Percentiles rank a stretch among this genome's conserved stretches.
Evolutionary conservation across 2,329 filamentous ascomycete species (phyloP).

Genomic region (Aspergillus pseudonomiae): DNA sequence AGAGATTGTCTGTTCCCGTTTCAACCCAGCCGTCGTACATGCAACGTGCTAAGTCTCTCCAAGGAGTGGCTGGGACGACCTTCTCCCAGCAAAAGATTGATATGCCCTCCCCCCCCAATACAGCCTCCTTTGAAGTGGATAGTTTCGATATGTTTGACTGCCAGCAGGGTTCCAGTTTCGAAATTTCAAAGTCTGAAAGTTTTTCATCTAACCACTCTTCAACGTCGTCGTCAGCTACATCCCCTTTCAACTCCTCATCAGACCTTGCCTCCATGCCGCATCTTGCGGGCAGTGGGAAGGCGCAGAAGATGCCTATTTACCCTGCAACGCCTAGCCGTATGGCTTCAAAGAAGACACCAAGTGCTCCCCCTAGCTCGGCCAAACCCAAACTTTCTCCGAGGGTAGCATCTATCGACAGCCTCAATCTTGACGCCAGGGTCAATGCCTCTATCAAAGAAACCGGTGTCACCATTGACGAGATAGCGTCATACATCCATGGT

Average conservation of each 20-base stretch:
- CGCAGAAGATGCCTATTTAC: slow-evolving; percentile 35
- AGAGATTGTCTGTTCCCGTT: slow-evolving; percentile 35
- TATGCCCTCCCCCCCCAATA: slow-evolving; percentile 61
- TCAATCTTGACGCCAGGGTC: slow-evolving; percentile 57
- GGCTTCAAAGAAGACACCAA: slow-evolving; percentile 24
- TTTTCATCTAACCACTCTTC: slow-evolving; percentile 45
- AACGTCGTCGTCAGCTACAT: slow-evolving; percentile 48
- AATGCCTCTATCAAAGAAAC: slow-evolving; percentile 72
- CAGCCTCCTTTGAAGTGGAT: slow-evolving; percentile 49
- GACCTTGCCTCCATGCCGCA: slow-evolving; percentile 52
- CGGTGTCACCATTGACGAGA: slow-evolving; percentile 84
- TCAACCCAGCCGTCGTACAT: slow-evolving; percentile 43
- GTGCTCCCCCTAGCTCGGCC: slow-evolving; percentile 24
- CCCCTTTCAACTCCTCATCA: slow-evolving; percentile 56
- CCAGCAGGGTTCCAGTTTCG: slow-evolving; percentile 45
- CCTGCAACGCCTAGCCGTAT: slow-evolving; percentile 29
- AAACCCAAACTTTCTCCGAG: slow-evolving; percentile 45
- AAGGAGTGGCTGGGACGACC: slow-evolving; percentile 45
- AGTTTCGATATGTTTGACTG: slow-evolving; percentile 59
- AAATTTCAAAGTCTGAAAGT: slow-evolving; percentile 29
- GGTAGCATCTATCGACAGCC: slow-evolving; percentile 50
- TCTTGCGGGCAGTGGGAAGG: slow-evolving; percentile 25
- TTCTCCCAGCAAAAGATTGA: slow-evolving; percentile 43
- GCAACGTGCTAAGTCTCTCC: slow-evolving; percentile 50
- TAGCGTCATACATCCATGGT: slow-evolving; percentile 72